phyloP scores from a whole-genome alignment of 352 stramenopile species.

The Globisporangium carolinianum region DNA sequence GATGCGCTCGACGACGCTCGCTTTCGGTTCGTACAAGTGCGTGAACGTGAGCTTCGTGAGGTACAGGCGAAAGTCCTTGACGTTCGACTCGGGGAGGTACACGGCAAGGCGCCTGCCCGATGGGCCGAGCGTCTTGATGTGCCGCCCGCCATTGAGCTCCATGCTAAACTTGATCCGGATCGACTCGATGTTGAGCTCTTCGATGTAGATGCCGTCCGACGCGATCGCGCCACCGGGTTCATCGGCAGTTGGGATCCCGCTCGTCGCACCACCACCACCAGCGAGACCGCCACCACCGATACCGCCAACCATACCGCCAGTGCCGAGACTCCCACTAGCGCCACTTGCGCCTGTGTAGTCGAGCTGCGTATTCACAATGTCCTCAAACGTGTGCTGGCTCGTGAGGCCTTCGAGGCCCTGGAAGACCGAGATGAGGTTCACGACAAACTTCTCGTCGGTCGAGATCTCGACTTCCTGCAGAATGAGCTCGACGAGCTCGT shows the following conservation, averaged over 20 bases:
- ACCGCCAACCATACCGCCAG: slow-evolving; percentile 2
- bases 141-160: slow-evolving; percentile 77
- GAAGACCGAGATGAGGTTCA: slow-evolving; percentile 87
- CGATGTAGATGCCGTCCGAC: slow-evolving; percentile 78
- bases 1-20: slow-evolving; percentile 68
- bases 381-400: slow-evolving; percentile 70
- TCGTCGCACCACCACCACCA: slow-evolving; percentile 9
- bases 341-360: slow-evolving; percentile 36
- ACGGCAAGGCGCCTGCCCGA: slow-evolving; percentile 65
- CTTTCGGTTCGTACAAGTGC: slow-evolving; percentile 77
- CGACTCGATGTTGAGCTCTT: slow-evolving; percentile 79
- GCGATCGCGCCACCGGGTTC: slow-evolving; percentile 13
- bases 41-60: slow-evolving; percentile 77
- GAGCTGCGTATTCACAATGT: slow-evolving; percentile 72
- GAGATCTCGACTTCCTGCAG: slow-evolving; percentile 87
- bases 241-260: not conserved
- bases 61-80: slow-evolving; percentile 85
- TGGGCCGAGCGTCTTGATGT: slow-evolving; percentile 80
- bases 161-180: slow-evolving; percentile 84
- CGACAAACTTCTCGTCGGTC: slow-evolving; percentile 88
- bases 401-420: slow-evolving; percentile 74
- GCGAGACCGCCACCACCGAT: too few species aligned
- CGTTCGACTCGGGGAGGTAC: slow-evolving; percentile 85
- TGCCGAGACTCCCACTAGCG: slow-evolving; percentile 4
- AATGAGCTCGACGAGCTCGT: slow-evolving; percentile 80